A percentile compares a stretch with the other conserved stretches of the same genome.
Evolutionary conservation across 1,284 basidiomycete genomes (phyloP).

Genomic region (Testicularia cyperi): DNA sequence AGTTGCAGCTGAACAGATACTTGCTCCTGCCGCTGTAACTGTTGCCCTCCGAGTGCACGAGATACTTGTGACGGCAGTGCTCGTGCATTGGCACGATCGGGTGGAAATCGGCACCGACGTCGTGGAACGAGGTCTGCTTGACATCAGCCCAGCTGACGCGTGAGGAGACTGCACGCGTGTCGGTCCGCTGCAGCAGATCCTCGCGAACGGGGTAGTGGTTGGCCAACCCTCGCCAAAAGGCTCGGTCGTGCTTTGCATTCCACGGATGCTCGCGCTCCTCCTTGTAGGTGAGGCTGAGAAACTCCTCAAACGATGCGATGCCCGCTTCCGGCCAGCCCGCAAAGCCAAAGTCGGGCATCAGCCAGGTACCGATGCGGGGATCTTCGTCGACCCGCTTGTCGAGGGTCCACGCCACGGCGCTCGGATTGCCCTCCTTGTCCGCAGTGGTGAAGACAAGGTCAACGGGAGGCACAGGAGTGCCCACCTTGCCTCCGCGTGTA

Average conservation of each 20-base stretch:
- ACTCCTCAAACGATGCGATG: slow-evolving; percentile 38
- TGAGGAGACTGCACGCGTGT: slow-evolving; percentile 7
- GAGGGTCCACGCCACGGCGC: slow-evolving; percentile 27
- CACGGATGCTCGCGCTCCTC: slow-evolving; percentile 30
- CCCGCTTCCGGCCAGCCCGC: slow-evolving; percentile 46
- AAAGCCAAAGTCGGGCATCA: slow-evolving; percentile 47
- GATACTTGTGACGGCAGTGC: slow-evolving; percentile 41
- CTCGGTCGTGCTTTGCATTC: slow-evolving; percentile 16
- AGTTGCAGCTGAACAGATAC: slow-evolving; percentile 33
- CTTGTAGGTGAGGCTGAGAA: slow-evolving; percentile 11
- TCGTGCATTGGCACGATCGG: slow-evolving; percentile 37
- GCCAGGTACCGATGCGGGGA: slow-evolving; percentile 17
- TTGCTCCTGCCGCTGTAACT: slow-evolving; percentile 43
- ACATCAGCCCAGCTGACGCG: slow-evolving; percentile 39
- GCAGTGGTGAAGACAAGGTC: slow-evolving; percentile 38
- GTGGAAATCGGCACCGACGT: slow-evolving; percentile 15
- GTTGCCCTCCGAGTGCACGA: slow-evolving; percentile 49
- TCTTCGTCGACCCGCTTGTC: slow-evolving; percentile 18
- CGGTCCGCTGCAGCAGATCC: slow-evolving; percentile 23
- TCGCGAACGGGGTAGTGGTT: slow-evolving; percentile 29
- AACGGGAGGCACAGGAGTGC: slow-evolving; percentile 1
- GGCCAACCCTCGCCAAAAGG: slow-evolving; percentile 37
- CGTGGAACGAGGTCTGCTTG: slow-evolving; percentile 41
- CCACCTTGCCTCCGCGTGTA: not conserved
- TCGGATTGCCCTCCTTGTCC: slow-evolving; percentile 29